These are phyloP conservation scores for Claviceps purpurea DNA, from an alignment of 2,329 filamentous ascomycete genomes.

Conservation along the genomic window DNA sequence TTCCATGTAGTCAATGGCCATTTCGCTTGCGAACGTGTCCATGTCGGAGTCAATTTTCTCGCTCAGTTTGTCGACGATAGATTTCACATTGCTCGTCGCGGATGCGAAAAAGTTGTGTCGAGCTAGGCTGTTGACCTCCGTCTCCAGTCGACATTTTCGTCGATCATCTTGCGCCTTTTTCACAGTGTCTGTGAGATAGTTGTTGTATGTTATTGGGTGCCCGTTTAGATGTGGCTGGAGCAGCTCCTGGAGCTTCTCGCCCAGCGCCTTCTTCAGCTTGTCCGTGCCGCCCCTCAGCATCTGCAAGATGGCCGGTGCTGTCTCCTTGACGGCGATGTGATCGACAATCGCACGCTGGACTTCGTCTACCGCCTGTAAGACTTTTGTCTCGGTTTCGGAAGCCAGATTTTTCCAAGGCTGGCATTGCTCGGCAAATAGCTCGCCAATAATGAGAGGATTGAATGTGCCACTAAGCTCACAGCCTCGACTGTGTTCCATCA, in stretches of 20 bases:
- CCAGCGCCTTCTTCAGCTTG: constrained; percentile 13
- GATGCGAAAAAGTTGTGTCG: neutral
- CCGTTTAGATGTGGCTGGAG: neutral
- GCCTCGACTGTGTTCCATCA: constrained; percentile 14
- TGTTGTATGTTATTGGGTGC: constrained; percentile 42
- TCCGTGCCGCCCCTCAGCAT: constrained; percentile 11
- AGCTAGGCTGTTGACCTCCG: accelerated
- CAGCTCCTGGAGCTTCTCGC: constrained; percentile 9
- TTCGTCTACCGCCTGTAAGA: constrained; percentile 6
- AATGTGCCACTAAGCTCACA: constrained; percentile 48
- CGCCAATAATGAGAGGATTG: constrained; percentile 42
- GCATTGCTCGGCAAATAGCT: constrained; percentile 48
- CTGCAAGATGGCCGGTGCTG: constrained; percentile 5
- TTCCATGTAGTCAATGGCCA: constrained; percentile 21
- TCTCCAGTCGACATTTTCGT: neutral
- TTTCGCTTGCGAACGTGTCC: constrained; percentile 2
- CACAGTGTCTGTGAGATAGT: constrained; percentile 28
- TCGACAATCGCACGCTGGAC: constrained; percentile 4
- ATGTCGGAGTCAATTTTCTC: neutral
- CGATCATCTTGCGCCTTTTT: constrained; percentile 14
- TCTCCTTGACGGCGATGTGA: constrained; percentile 9
- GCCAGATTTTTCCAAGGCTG: constrained; percentile 38
- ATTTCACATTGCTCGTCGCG: too few relatives aligned
- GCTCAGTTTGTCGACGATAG: neutral
- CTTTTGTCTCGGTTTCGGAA: neutral